Conservation (phyloP, 306 rosid species). For the Mimosa pudica region DNA sequence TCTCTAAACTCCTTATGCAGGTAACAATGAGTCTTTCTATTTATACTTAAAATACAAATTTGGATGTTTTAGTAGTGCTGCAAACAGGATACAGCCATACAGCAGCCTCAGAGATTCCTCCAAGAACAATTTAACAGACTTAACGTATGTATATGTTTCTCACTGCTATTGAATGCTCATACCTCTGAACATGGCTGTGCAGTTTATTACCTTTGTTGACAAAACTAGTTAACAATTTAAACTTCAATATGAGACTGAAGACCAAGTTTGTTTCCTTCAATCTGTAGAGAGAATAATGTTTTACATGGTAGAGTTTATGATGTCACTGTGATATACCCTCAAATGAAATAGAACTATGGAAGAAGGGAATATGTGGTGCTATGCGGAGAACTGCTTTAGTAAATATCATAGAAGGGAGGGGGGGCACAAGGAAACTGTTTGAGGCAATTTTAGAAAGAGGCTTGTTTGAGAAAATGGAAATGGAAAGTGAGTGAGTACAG, state of each 20-base stretch:
- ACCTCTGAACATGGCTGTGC: slow-evolving; percentile 16
- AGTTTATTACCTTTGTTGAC: slow-evolving; percentile 6
- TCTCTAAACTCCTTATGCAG: slow-evolving; percentile 34
- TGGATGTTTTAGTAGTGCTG: slow-evolving; percentile 40
- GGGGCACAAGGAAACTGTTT: background rate
- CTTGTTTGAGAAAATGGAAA: background rate
- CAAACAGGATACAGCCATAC: slow-evolving; percentile 44
- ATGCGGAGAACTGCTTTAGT: background rate
- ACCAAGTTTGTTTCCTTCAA: background rate
- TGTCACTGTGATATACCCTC: background rate
- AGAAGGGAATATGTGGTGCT: background rate
- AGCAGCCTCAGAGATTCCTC: slow-evolving; percentile 48
- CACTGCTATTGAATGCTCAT: slow-evolving; percentile 12
- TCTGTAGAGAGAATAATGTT: background rate
- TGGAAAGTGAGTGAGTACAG: background rate
- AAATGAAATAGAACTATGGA: background rate
- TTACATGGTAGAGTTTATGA: background rate
- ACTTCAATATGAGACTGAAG: background rate
- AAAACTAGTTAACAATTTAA: background rate
- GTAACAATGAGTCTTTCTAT: slow-evolving; percentile 34
- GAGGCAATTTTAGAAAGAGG: background rate
- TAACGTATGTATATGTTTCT: slow-evolving; percentile 62
- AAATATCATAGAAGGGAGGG: background rate
- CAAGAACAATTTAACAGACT: slow-evolving; percentile 64
- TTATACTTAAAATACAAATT: slow-evolving; percentile 40